Evolutionary conservation across 768 basidiomycete species (phyloP).

Genomic region (Lentinula guzmanii): DNA sequence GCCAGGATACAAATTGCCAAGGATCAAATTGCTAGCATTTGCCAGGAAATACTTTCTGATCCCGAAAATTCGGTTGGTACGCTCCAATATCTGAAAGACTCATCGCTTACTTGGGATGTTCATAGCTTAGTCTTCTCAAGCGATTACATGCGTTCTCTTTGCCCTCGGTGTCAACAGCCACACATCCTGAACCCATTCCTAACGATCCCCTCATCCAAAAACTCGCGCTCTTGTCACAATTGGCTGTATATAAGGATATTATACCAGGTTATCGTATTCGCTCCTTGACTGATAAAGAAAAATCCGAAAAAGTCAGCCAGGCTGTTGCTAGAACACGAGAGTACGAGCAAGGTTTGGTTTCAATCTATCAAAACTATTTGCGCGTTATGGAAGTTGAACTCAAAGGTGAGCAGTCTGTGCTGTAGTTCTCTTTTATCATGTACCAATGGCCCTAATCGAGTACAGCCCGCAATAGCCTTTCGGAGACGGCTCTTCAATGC

Average conservation of each 20-base stretch:
- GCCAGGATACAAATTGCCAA: constrained; percentile 73
- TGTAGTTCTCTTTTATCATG: neutral
- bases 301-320: constrained; percentile 90
- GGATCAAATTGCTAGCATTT: constrained; percentile 90
- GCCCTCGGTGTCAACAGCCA: constrained; percentile 60
- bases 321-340: constrained; percentile 86
- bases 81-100: constrained; percentile 1
- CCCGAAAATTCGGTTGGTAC: constrained; percentile 87
- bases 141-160: constrained; percentile 89
- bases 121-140: constrained; percentile 79
- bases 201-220: constrained; percentile 85
- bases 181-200: constrained; percentile 60
- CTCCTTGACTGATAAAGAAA: constrained; percentile 83
- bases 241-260: constrained; percentile 94
- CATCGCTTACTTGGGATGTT: neutral
- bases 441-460: constrained; percentile 10
- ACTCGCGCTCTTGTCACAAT: constrained; percentile 81
- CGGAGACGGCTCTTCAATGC: constrained; percentile 69
- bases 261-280: constrained; percentile 96
- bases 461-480: constrained; percentile 58
- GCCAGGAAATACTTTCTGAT: constrained; percentile 90
- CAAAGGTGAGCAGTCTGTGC: constrained; percentile 51
- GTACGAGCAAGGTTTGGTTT: constrained; percentile 91
- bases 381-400: constrained; percentile 80
- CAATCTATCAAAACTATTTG: constrained; percentile 85